A percentile compares a stretch with the other conserved stretches of the same genome.
These are phyloP conservation scores for Ceratocystis cubensis DNA, from an alignment of 2,329 filamentous ascomycete genomes.

Conservation along the genomic window DNA sequence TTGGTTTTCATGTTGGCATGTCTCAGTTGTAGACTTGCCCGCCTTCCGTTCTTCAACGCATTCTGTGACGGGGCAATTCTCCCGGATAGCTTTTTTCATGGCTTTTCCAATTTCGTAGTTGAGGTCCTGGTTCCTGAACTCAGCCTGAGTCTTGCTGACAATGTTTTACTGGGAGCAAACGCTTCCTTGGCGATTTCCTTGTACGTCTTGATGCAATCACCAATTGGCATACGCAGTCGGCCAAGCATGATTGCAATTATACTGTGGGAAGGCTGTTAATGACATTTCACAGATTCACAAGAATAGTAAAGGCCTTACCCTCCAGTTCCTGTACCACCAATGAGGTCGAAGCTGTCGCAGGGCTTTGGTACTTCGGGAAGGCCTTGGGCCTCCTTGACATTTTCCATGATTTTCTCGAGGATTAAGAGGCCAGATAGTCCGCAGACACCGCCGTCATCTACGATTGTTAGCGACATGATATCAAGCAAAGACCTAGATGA, in stretches of 20 bases:
- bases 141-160: not conserved
- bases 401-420: too few species aligned
- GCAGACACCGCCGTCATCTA: too few species aligned
- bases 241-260: not conserved
- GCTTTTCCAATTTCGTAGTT: not conserved
- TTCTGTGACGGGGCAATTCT: not conserved
- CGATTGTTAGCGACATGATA: too few species aligned
- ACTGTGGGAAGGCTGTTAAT: not conserved
- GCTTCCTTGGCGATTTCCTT: not conserved
- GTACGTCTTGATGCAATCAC: not conserved
- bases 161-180: not conserved
- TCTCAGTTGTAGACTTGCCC: not conserved
- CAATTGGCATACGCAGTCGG: not conserved
- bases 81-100: not conserved
- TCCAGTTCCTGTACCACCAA: slow-evolving; percentile 27
- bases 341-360: slow-evolving; percentile 26
- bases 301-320: slow-evolving; percentile 20
- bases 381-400: slow-evolving; percentile 19
- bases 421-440: too few species aligned
- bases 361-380: slow-evolving; percentile 23
- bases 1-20: not conserved
- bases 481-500: too few species aligned
- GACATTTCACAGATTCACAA: not conserved
- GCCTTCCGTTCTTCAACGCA: not conserved
- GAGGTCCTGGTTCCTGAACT: not conserved